These are phyloP conservation scores for Hygrocybe coccinea DNA, from an alignment of 768 basidiomycete genomes.

Conservation along the genomic window DNA sequence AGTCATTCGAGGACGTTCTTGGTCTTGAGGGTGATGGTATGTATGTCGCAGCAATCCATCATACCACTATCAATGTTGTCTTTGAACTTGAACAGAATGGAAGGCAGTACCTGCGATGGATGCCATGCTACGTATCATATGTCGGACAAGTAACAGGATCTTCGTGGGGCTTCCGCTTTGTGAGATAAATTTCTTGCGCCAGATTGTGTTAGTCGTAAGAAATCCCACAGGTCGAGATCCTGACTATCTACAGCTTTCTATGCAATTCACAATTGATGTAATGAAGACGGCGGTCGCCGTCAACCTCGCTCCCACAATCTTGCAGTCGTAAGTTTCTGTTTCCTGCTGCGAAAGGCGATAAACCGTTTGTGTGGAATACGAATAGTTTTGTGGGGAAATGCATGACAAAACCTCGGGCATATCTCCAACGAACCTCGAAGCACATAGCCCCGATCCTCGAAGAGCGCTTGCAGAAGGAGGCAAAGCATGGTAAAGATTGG, in stretches of 20 bases:
- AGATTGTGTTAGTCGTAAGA: neutral
- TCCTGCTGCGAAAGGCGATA: constrained; percentile 8
- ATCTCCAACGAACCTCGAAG: constrained; percentile 11
- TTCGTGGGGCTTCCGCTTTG: constrained; percentile 34
- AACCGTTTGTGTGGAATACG: constrained; percentile 1
- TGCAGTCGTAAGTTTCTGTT: constrained; percentile 30
- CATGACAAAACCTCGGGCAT: neutral
- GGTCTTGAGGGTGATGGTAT: constrained; percentile 24
- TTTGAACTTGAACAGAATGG: constrained; percentile 8
- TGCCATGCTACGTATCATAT: constrained; percentile 24
- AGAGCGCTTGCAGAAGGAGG: constrained; percentile 19
- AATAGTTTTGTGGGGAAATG: constrained; percentile 13
- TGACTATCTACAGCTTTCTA: constrained; percentile 25
- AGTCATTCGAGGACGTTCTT: constrained; percentile 39
- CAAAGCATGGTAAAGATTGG: constrained; percentile 23
- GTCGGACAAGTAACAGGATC: constrained; percentile 29
- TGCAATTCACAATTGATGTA: constrained; percentile 31
- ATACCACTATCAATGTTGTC: neutral
- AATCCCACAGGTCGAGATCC: constrained; percentile 21
- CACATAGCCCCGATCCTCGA: constrained; percentile 23
- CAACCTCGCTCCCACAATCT: constrained; percentile 27
- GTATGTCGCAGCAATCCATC: neutral
- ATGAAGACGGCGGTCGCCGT: constrained; percentile 23
- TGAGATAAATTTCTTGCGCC: constrained; percentile 10
- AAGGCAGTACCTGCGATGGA: constrained; percentile 12